phyloP scores from a whole-genome alignment of 768 basidiomycete species.

The Chalciporus sphaerocephalus region DNA sequence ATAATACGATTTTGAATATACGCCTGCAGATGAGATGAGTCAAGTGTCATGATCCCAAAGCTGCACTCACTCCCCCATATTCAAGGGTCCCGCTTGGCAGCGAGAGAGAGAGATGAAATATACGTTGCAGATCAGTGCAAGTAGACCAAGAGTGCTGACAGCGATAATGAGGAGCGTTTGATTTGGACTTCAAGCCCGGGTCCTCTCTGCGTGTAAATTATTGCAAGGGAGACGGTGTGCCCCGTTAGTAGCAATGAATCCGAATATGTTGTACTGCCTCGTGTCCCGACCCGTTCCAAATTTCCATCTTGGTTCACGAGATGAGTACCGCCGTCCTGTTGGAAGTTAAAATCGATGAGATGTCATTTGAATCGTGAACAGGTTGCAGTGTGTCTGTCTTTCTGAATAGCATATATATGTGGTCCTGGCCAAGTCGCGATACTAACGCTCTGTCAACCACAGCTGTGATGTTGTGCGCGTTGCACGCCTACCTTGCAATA shows the following conservation, averaged over 20 bases:
- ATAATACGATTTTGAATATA: constrained; percentile 22
- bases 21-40: constrained; percentile 13
- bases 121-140: background rate
- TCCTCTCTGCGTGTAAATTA: background rate
- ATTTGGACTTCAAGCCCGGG: background rate
- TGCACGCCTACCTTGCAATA: too few relatives aligned
- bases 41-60: background rate
- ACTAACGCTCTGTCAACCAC: too few relatives aligned
- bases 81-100: background rate
- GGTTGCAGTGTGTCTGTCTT: too few relatives aligned
- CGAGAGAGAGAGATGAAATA: background rate
- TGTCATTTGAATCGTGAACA: background rate
- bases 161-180: background rate
- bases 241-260: background rate
- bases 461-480: too few relatives aligned
- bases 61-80: constrained; percentile 14
- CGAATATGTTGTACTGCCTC: constrained; percentile 14
- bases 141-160: background rate
- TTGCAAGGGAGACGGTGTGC: background rate
- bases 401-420: background rate
- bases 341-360: background rate
- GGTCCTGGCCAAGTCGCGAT: too few relatives aligned
- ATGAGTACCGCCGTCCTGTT: background rate
- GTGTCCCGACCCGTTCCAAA: constrained; percentile 7
- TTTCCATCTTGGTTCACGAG: constrained; percentile 12